These are phyloP conservation scores for Auricularia cornea DNA, from an alignment of 768 basidiomycete species.

Conservation along the genomic window DNA sequence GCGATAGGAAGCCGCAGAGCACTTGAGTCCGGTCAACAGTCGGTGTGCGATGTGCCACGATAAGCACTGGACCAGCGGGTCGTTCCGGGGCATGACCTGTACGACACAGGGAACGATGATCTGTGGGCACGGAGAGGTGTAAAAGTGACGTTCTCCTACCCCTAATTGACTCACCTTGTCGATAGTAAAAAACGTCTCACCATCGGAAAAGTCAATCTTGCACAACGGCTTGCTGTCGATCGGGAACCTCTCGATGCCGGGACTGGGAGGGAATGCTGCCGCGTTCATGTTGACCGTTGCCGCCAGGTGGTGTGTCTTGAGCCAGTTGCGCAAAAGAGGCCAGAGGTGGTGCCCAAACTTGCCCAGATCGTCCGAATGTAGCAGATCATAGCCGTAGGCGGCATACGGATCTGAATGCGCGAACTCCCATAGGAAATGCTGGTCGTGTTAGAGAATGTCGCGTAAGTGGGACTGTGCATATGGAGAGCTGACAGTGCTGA, in stretches of 20 bases:
- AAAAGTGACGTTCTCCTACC: not conserved
- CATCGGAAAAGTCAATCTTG: slow-evolving; percentile 18
- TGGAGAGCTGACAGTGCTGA: slow-evolving; percentile 6
- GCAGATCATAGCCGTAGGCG: slow-evolving; percentile 20
- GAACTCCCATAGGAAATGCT: slow-evolving; percentile 24
- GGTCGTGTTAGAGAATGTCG: not conserved
- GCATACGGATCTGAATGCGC: slow-evolving; percentile 19
- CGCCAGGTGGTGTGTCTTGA: slow-evolving; percentile 9
- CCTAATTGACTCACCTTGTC: slow-evolving; percentile 13
- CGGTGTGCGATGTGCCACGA: slow-evolving; percentile 15
- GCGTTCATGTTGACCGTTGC: slow-evolving; percentile 15
- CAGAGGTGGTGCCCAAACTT: slow-evolving; percentile 22
- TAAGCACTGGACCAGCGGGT: slow-evolving; percentile 19
- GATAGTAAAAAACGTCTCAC: slow-evolving; percentile 17
- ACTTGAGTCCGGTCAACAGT: slow-evolving; percentile 20
- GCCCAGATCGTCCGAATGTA: slow-evolving; percentile 21
- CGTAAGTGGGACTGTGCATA: not conserved
- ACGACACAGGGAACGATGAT: slow-evolving; percentile 22
- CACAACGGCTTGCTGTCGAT: not conserved
- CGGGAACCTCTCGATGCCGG: slow-evolving; percentile 22
- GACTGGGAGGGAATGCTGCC: slow-evolving; percentile 19
- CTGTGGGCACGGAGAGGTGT: slow-evolving; percentile 9
- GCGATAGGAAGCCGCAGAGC: slow-evolving; percentile 21
- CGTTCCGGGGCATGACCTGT: slow-evolving; percentile 19
- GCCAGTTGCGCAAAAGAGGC: slow-evolving; percentile 11